Conservation (phyloP, 805 yeast genomes). For the Kodamaea leandrae region DNA sequence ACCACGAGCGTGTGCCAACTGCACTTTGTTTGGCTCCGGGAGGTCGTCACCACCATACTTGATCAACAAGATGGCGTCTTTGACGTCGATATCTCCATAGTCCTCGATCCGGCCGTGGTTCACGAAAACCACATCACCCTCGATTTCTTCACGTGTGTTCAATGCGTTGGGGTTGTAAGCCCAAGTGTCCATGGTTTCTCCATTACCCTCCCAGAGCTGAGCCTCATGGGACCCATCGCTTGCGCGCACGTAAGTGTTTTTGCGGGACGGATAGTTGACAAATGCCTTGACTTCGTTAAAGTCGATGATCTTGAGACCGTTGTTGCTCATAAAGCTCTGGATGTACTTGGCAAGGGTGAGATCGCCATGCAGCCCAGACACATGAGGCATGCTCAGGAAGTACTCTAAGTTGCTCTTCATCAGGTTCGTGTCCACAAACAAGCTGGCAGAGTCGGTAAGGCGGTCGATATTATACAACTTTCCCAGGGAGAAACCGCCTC, state of each 20-base stretch:
- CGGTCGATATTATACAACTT: conserved; percentile 61
- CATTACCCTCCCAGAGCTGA: conserved; percentile 33
- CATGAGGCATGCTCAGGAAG: conserved; percentile 76
- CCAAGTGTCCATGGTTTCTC: conserved; percentile 20
- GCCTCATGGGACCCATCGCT: conserved; percentile 39
- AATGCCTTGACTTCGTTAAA: conserved; percentile 52
- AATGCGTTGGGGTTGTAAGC: conserved; percentile 71
- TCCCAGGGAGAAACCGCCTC: conserved; percentile 46
- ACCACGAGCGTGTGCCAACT: conserved; percentile 52
- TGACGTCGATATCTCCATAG: conserved; percentile 41
- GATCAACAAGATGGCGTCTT: conserved; percentile 55
- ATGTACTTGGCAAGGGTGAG: conserved; percentile 66
- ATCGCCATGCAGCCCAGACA: conserved; percentile 88
- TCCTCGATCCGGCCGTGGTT: conserved; percentile 65
- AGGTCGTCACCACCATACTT: conserved; percentile 48
- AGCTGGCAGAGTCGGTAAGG: conserved; percentile 49
- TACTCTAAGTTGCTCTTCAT: conserved; percentile 70
- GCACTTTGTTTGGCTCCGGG: conserved; percentile 38
- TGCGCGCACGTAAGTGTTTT: conserved; percentile 26
- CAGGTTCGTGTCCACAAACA: conserved; percentile 49
- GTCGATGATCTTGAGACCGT: conserved; percentile 53
- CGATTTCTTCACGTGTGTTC: conserved; percentile 49
- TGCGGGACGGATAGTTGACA: conserved; percentile 59
- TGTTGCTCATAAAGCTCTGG: conserved; percentile 53
- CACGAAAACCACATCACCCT: conserved; percentile 57